Evolutionary conservation across 495 filamentous ascomycete genomes (phyloP), one percentile per base, ranked within the genome.

Genomic region (Poronia punctata): DNA sequence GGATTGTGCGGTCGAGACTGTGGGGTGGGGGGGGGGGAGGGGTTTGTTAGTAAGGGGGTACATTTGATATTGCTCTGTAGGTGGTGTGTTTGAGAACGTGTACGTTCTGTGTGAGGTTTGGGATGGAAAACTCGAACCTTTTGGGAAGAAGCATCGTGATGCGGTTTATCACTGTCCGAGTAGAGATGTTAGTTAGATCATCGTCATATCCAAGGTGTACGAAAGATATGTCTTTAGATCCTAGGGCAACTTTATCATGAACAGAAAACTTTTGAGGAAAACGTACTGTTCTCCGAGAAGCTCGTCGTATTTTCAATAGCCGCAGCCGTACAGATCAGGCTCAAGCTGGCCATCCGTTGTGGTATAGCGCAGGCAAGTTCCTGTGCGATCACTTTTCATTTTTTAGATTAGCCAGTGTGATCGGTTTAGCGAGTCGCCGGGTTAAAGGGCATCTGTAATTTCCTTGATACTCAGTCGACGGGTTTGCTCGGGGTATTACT

Each of bases 301-400:
- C 60, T 48, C 19, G 55, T 68, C n/a, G 65, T 69, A 61, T 79
- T 82, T 41, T 86, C 75, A 27, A 92, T 71, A 7, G 66, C 62
- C 3, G 86, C 78, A 7, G 82, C 84, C 3, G 87, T 90, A 51
- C 80, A 82, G 47, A 84, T 57, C 5, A 94, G 72, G 11, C 69
- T 76, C 24, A 94, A 59, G 10, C 77, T 78, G 16, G 70, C 71
- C 35, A 93, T 68, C 15, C 79, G 66, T 2, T 68, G 48, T 1
- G 86, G 83, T 26, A 78, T 75, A 3, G 79, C 64, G 40, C 69
- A 69, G 12, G 74, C 83, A 27, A 86, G 50, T 59, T 94, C 87
- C 62, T 93, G 87, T 10, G 83, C 79, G 54, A 94, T 92, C 87
- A 94, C 93, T 48, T 88, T 84, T 40, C 84, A 84, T 65, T 89